Percentiles rank a stretch among this genome's conserved stretches.
phyloP scores from a whole-genome alignment of 768 basidiomycete species.

The Tephrocybe sp. region DNA sequence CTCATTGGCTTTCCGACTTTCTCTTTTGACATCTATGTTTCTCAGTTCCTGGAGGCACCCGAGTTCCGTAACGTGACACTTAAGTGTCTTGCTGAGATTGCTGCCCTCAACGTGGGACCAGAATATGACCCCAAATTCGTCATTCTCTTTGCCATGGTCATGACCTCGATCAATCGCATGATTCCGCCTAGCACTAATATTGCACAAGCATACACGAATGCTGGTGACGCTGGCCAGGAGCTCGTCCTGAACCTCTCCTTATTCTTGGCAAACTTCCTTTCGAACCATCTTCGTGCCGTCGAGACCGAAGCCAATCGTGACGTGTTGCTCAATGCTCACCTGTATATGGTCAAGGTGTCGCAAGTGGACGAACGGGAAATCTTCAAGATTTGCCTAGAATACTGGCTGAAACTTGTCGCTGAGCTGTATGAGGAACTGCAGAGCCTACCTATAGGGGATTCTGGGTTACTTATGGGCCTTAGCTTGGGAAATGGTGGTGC shows the following conservation, averaged over 20 bases:
- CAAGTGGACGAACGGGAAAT: conserved; percentile 98
- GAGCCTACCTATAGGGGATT: conserved; percentile 83
- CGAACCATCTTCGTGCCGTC: conserved; percentile 89
- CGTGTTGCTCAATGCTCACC: conserved; percentile 91
- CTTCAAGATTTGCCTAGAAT: conserved; percentile 98
- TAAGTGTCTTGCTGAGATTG: conserved; percentile 96
- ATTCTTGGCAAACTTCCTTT: conserved; percentile 97
- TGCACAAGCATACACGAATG: conserved; percentile 84
- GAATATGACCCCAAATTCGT: conserved; percentile 99
- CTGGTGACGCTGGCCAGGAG: conserved; percentile 92
- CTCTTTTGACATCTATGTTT: conserved; percentile 13
- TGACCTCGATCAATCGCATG: conserved; percentile 97
- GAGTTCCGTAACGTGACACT: conserved; percentile 97
- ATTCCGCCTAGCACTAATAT: conserved; percentile 95
- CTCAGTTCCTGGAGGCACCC: conserved; percentile 91
- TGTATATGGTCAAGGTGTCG: conserved; percentile 98
- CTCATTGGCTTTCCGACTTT: background rate
- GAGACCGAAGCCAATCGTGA: conserved; percentile 90
- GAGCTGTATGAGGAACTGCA: conserved; percentile 98
- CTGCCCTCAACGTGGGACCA: conserved; percentile 87
- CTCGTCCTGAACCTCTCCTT: conserved; percentile 95
- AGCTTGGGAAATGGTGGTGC: conserved; percentile 72
- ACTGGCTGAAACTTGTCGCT: conserved; percentile 94
- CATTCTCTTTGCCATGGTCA: conserved; percentile 95
- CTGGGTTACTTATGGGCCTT: conserved; percentile 83